These are phyloP conservation scores for Rachicladosporium sp. DNA, from an alignment of 2,329 filamentous ascomycete species.

Conservation along the genomic window DNA sequence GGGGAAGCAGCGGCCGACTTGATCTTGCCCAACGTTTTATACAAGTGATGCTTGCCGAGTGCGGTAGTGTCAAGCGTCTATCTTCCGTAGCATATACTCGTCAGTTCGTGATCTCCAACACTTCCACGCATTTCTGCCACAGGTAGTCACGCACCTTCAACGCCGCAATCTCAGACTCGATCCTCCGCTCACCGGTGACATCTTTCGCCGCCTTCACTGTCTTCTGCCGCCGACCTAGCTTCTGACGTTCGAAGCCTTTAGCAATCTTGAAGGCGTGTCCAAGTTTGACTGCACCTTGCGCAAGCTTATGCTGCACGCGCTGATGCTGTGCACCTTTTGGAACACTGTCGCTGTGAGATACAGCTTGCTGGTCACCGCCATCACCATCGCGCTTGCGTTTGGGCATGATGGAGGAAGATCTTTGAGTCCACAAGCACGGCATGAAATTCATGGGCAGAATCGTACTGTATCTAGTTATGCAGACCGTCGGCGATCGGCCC, in stretches of 20 bases:
- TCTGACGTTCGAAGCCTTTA: slow-evolving; percentile 68
- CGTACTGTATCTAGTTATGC: too few species aligned
- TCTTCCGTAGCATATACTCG: slow-evolving; percentile 1
- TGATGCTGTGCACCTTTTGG: slow-evolving; percentile 19
- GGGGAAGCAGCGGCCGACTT: slow-evolving; percentile 44
- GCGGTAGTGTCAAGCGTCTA: slow-evolving; percentile 39
- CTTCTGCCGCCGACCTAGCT: slow-evolving; percentile 52
- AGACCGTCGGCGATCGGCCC: too few species aligned
- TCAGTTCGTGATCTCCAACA: too few species aligned
- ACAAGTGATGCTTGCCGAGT: slow-evolving; percentile 41
- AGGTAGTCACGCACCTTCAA: slow-evolving; percentile 36
- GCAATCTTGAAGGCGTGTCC: slow-evolving; percentile 57
- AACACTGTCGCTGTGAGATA: slow-evolving; percentile 8
- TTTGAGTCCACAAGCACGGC: background rate
- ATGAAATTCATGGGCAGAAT: background rate
- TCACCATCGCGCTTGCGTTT: slow-evolving; percentile 21
- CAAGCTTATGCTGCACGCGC: slow-evolving; percentile 41
- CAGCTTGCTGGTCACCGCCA: slow-evolving; percentile 18
- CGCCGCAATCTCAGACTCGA: slow-evolving; percentile 50
- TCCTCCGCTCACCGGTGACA: slow-evolving; percentile 38
- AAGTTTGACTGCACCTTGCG: slow-evolving; percentile 46
- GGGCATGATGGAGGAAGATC: slow-evolving; percentile 11
- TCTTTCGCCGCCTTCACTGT: slow-evolving; percentile 36
- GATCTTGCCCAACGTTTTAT: slow-evolving; percentile 44
- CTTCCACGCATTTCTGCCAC: background rate